A percentile compares a stretch with the other conserved stretches of the same genome.
phyloP scores from a whole-genome alignment of 257 asterid genomes.

The Anisodus tanguticus region DNA sequence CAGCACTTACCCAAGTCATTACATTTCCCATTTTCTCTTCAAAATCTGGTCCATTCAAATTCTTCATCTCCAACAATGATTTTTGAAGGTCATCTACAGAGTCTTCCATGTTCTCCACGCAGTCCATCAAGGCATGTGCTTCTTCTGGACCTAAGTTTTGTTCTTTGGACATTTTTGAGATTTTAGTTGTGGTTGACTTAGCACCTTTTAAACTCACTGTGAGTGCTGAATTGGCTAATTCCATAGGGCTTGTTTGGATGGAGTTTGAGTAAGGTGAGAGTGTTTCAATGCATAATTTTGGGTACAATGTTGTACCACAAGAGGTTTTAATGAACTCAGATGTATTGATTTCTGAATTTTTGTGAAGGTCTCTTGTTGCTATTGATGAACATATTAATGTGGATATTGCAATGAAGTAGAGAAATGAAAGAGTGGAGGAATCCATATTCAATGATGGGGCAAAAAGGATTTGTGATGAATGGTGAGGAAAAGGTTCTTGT shows the following conservation, averaged over 20 bases:
- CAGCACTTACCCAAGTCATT: conserved; percentile 40
- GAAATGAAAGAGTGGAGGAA: background rate
- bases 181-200: background rate
- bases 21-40: conserved; percentile 36
- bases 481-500: background rate
- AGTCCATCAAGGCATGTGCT: conserved; percentile 33
- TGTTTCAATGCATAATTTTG: conserved; percentile 29
- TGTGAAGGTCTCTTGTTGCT: background rate
- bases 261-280: conserved; percentile 36
- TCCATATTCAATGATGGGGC: background rate
- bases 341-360: background rate
- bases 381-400: background rate
- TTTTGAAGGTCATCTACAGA: conserved; percentile 32
- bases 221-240: conserved; percentile 27
- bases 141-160: conserved; percentile 20
- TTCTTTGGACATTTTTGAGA: conserved; percentile 23
- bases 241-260: conserved; percentile 12
- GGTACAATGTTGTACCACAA: conserved; percentile 28
- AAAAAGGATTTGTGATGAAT: conserved; percentile 5
- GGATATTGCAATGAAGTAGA: background rate
- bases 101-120: conserved; percentile 35
- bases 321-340: conserved; percentile 28
- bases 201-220: conserved; percentile 29
- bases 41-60: conserved; percentile 29
- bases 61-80: conserved; percentile 32